Evolutionary conservation across 768 basidiomycete genomes (phyloP), one percentile per base, ranked within the genome.

Genomic region (Mycena indigotica): DNA sequence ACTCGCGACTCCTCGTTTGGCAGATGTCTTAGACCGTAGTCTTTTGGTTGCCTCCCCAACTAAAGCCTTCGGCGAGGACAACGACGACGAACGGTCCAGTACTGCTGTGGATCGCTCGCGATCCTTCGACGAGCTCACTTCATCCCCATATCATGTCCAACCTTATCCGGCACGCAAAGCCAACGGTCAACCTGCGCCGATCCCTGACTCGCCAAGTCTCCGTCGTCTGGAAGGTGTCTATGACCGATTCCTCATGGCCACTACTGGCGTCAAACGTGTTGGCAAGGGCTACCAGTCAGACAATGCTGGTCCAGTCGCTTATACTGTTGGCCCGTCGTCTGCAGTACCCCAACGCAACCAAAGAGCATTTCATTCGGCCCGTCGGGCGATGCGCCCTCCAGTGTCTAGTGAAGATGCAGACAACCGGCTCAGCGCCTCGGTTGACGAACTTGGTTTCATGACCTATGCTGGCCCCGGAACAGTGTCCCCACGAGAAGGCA

Each of bases 241-340:
- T 59, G 91, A 93, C 63, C 84, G 87, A 39, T 87, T 92, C 75
- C 76, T 93, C 26, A 89, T 91, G 87, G 86, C 89, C 12, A 89
- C 88, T 1, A 83, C 86, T 2, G 87, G 88, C 25, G 90, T 93
- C 38, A 91, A 86, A 66, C 88, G 90, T 26, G 73, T 88, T 6
- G 91, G 91, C 3, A 86, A 84, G 65, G 91, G 91, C 5, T 92
- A 93, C 64, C 88, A 93, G 70, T 91, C 89, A 2, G 83, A 89
- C 52, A 82, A 81, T 60, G 53, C 72, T 52, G 80, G 75, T 23
- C 77, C 83, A 3, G 66, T 79, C 38, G 70, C 70, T 4, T 76
- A 77, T 57, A 71, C 69, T 35, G 61, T 72, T 16, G 64, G 55
- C 16, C 48, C 65, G 3, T 65, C 66, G 56, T 13, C 41, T 44